Evolutionary conservation across 148 eudicot species (phyloP), one percentile per base, ranked within the genome.

Genomic region (Chenopodium quinoa): DNA sequence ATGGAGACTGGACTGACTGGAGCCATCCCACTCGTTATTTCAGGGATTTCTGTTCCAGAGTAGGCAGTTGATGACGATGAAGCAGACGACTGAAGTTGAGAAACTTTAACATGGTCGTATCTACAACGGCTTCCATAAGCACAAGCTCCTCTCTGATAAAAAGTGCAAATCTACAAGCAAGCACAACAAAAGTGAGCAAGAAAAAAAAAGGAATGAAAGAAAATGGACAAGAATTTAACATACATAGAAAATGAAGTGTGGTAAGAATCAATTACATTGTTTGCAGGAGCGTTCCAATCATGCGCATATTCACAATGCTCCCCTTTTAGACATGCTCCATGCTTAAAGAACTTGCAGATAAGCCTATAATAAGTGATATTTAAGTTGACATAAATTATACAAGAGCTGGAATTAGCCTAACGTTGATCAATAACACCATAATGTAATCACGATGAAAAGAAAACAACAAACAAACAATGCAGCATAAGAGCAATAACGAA

Each of bases 311-410:
- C 97, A 82, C 99, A 96, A 85, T 91, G 85, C 8, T 90, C 98
- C 79, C 97, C 99, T 87, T 96, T 96, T 12, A 96, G 81, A 81
- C 99, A 96, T 64, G 99, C 98, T 75, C 99, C 99, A 82, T 94
- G 94, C 20, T 89, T 93, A 80, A 89, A 96, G 84, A 94, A 96
- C 88, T 96, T 96, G 92, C 99, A 96, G 54, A 92, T 91, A 80
- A 90, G 85, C 93, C 98, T 96, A 73, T 12, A 50, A 50, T 50
- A 50, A 9, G 54, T 6, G 11, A 20, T 10, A 37, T 1, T 31
- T 16, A 46, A 31, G 12, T 66, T 75, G 10, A 25, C 52, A 56
- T 16, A 16, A 73, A 9, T 7, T 10, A n/a, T 25, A 71, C n/a
- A 22, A 46, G 29, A 34, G 6, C 47, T n/a, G 34, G 68, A 25